Percentiles rank a stretch among this genome's conserved stretches.
phyloP scores from a whole-genome alignment of 768 basidiomycete genomes.

The Rhodotorula babjevae region DNA sequence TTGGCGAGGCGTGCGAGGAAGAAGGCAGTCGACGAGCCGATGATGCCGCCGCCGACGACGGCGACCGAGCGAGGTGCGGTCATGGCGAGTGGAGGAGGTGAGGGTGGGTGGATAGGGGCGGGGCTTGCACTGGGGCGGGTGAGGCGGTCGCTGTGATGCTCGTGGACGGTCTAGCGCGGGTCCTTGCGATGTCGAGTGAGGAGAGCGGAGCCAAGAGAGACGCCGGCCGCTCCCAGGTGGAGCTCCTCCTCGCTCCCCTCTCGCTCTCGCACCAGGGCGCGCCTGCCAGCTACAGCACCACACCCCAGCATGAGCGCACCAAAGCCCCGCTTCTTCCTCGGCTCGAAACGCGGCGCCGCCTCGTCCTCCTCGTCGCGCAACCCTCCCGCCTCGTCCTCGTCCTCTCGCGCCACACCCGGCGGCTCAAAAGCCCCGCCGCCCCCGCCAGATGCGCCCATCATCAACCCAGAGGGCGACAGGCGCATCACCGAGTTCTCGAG shows the following conservation, averaged over 20 bases:
- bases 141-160: not conserved
- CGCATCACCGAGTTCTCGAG: conserved; percentile 15
- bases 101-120: not conserved
- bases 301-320: conserved; percentile 7
- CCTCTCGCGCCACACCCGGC: not conserved
- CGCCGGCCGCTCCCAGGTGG: not conserved
- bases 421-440: conserved; percentile 22
- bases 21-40: conserved; percentile 77
- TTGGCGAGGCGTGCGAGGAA: conserved; percentile 62
- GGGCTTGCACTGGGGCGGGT: not conserved
- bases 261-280: too few species aligned
- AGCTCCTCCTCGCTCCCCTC: not conserved
- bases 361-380: not conserved
- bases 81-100: not conserved
- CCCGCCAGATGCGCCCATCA: not conserved
- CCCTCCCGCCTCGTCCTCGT: not conserved
- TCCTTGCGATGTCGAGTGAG: not conserved
- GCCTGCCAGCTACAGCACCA: too few species aligned
- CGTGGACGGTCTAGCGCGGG: not conserved
- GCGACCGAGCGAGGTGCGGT: conserved; percentile 51
- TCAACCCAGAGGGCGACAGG: conserved; percentile 12
- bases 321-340: conserved; percentile 34
- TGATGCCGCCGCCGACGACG: conserved; percentile 80
- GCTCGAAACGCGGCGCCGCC: conserved; percentile 5
- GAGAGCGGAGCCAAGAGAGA: not conserved